Conservation (phyloP, 2,329 filamentous ascomycete genomes). For the Penicillium sp. region DNA sequence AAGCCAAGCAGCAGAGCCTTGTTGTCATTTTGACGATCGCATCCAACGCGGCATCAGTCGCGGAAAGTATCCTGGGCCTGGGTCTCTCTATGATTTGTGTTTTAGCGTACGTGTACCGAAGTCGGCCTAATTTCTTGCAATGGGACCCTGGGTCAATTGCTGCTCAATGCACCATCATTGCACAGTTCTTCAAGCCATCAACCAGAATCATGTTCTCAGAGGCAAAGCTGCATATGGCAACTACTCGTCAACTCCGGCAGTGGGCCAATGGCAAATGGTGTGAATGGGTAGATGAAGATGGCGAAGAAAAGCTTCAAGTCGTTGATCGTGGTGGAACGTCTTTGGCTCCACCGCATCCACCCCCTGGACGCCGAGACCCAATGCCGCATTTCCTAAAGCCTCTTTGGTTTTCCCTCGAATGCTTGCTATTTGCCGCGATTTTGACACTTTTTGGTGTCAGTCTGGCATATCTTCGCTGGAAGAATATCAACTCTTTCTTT, state of each 20-base stretch:
- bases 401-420: constrained; percentile 29
- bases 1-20: constrained; percentile 14
- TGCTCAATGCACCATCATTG: constrained; percentile 27
- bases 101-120: constrained; percentile 21
- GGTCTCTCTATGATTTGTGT: constrained; percentile 3
- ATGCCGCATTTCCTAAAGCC: constrained; percentile 31
- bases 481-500: constrained; percentile 18
- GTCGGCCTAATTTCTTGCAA: constrained; percentile 26
- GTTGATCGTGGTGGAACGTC: constrained; percentile 1
- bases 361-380: constrained; percentile 17
- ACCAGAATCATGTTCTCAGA: constrained; percentile 13
- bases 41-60: constrained; percentile 11
- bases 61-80: constrained; percentile 16
- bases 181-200: constrained; percentile 17
- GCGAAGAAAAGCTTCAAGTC: constrained; percentile 20
- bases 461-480: constrained; percentile 17
- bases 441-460: constrained; percentile 24
- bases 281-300: constrained; percentile 16
- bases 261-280: constrained; percentile 28
- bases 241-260: constrained; percentile 27
- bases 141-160: constrained; percentile 30
- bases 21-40: constrained; percentile 19
- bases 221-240: constrained; percentile 17
- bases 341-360: background rate
- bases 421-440: constrained; percentile 20